Percentiles rank a stretch among this genome's conserved stretches.
phyloP scores from a whole-genome alignment of 176 grass and related monocot species.

The Avena sativa region DNA sequence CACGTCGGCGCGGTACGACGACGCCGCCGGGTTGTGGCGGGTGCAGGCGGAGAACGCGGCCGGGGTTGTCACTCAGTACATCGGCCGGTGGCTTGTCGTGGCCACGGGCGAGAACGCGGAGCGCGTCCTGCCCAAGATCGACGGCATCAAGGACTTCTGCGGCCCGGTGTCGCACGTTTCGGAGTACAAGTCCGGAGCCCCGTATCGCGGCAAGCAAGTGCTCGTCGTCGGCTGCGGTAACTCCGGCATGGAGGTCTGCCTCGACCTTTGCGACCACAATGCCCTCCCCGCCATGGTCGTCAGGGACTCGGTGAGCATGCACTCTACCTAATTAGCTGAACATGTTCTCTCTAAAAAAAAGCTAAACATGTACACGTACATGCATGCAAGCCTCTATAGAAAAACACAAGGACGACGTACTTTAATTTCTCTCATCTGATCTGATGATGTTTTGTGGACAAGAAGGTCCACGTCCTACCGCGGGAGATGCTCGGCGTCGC shows the following conservation, averaged over 20 bases:
- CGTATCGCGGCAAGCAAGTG: slow-evolving; percentile 13
- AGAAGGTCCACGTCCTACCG: slow-evolving; percentile 54
- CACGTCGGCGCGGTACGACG: slow-evolving; percentile 21
- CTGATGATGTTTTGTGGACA: too few species aligned
- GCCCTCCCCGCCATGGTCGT: slow-evolving; percentile 66
- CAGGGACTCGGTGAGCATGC: slow-evolving; percentile 46
- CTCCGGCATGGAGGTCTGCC: slow-evolving; percentile 75
- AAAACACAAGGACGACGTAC: too few species aligned
- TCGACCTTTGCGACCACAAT: slow-evolving; percentile 66
- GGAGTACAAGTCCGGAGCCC: slow-evolving; percentile 33
- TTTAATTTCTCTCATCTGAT: too few species aligned
- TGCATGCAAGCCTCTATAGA: too few species aligned
- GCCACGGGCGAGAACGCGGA: slow-evolving; percentile 52
- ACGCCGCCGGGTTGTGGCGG: slow-evolving; percentile 11
- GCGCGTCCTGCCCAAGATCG: slow-evolving; percentile 11
- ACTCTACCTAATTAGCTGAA: too few species aligned
- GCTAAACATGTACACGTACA: too few species aligned
- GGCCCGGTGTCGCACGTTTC: slow-evolving; percentile 32
- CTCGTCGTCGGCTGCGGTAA: slow-evolving; percentile 63
- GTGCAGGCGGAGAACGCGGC: too few species aligned
- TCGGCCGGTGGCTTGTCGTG: slow-evolving; percentile 37
- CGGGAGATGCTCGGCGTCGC: slow-evolving; percentile 63
- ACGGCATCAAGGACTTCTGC: neutral
- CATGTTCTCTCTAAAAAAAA: too few species aligned
- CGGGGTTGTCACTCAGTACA: neutral